phyloP scores from a whole-genome alignment of 2,329 filamentous ascomycete species.

The Aspergillus sp. region DNA sequence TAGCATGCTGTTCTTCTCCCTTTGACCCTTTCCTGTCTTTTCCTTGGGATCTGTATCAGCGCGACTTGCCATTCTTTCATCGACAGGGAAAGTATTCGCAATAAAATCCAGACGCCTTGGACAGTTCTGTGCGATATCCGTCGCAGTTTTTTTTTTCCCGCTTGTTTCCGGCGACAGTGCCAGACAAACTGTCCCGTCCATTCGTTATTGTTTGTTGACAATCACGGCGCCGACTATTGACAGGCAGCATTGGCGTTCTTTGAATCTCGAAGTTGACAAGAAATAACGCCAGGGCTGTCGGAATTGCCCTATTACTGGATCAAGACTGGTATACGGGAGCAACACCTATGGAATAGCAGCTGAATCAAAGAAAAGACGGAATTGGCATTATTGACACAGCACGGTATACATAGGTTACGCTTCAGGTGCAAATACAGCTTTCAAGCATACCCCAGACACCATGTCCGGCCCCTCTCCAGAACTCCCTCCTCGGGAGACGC shows the following conservation, averaged over 20 bases:
- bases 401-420: neutral
- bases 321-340: neutral
- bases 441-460: neutral
- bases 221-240: neutral
- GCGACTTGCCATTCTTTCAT: neutral
- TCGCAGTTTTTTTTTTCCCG: neutral
- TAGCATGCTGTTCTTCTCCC: constrained; percentile 2
- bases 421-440: neutral
- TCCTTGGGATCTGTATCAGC: neutral
- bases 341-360: neutral
- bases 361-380: neutral
- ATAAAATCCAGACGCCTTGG: neutral
- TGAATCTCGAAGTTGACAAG: neutral
- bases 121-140: neutral
- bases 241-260: neutral
- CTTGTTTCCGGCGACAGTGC: neutral
- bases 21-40: neutral
- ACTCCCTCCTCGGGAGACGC: constrained; percentile 32
- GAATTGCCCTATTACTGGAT: neutral
- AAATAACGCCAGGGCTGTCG: neutral
- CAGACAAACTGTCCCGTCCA: neutral
- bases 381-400: neutral
- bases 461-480: constrained; percentile 11
- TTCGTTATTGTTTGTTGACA: neutral
- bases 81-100: neutral